Conservation (phyloP, 1,139 yeast genomes). For the Pichia norvegensis region DNA sequence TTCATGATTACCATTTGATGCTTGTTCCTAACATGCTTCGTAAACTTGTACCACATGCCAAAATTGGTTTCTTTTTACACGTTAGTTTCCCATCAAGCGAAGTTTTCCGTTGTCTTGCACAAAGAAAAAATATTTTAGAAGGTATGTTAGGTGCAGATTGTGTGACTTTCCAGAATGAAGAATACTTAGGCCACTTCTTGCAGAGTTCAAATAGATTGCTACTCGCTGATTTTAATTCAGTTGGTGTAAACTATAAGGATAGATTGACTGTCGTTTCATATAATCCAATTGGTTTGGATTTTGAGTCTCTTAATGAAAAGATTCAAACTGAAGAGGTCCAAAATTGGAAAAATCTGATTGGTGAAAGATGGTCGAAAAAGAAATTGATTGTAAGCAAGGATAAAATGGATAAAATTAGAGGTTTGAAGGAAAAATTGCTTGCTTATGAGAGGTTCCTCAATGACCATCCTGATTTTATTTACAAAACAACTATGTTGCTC, state of each 20-base stretch:
- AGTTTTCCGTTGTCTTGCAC: constrained; percentile 90
- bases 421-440: constrained; percentile 75
- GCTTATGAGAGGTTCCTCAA: constrained; percentile 78
- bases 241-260: constrained; percentile 64
- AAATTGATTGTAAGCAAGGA: constrained; percentile 79
- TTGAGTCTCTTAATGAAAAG: constrained; percentile 43
- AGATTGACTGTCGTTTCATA: constrained; percentile 59
- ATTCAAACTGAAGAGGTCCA: constrained; percentile 47
- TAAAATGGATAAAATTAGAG: constrained; percentile 79
- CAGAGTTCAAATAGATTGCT: constrained; percentile 84
- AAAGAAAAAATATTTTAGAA: constrained; percentile 62
- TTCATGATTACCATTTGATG: constrained; percentile 88
- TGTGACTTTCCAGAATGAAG: constrained; percentile 84
- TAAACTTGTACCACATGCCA: constrained; percentile 66
- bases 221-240: constrained; percentile 72
- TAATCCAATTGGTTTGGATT: constrained; percentile 85
- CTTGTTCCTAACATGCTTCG: constrained; percentile 83
- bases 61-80: constrained; percentile 87
- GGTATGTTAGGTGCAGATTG: constrained; percentile 90
- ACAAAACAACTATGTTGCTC: constrained; percentile 69
- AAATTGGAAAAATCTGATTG: constrained; percentile 64
- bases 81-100: constrained; percentile 95
- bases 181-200: constrained; percentile 85
- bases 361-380: constrained; percentile 70
- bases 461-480: constrained; percentile 62